These are phyloP conservation scores for Leavenworthia alabamica DNA, from an alignment of 345 rosid genomes.

Conservation along the genomic window DNA sequence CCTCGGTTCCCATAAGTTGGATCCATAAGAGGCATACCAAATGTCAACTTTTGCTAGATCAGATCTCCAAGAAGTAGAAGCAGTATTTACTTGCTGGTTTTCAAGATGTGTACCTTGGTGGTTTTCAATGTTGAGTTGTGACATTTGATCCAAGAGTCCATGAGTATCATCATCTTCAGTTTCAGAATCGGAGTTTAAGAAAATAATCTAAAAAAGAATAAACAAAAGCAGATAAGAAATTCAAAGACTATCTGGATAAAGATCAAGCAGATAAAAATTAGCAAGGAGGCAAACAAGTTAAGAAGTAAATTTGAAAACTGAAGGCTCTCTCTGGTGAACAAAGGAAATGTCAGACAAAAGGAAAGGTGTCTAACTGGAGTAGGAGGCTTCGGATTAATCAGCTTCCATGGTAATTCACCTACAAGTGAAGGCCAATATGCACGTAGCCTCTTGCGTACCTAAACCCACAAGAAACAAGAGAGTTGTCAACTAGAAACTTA, in stretches of 20 bases:
- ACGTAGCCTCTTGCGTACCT: conserved; percentile 65
- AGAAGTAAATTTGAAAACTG: neutral
- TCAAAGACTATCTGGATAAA: neutral
- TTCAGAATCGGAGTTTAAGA: conserved; percentile 58
- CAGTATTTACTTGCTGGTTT: conserved; percentile 23
- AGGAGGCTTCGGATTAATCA: conserved; percentile 48
- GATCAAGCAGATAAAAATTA: neutral
- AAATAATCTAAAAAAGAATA: conserved; percentile 35
- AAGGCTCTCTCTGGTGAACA: conserved; percentile 6
- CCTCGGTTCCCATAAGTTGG: conserved; percentile 77
- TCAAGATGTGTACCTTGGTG: too few species aligned
- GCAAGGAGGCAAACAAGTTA: neutral
- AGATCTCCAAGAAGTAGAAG: conserved; percentile 50
- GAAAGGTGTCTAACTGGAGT: conserved; percentile 27
- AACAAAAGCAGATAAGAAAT: conserved; percentile 7
- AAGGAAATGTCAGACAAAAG: neutral
- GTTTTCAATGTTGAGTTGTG: conserved; percentile 47
- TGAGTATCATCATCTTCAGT: conserved; percentile 43
- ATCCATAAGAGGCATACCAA: conserved; percentile 86
- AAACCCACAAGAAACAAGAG: conserved; percentile 22
- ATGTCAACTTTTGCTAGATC: conserved; percentile 56
- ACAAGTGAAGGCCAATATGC: conserved; percentile 67
- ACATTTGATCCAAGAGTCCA: conserved; percentile 46
- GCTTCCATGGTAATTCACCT: conserved; percentile 52
- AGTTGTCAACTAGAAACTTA: conserved; percentile 2